Base-by-base conservation (phyloP, 305 asterid species). In the Withania somnifera region DNA sequence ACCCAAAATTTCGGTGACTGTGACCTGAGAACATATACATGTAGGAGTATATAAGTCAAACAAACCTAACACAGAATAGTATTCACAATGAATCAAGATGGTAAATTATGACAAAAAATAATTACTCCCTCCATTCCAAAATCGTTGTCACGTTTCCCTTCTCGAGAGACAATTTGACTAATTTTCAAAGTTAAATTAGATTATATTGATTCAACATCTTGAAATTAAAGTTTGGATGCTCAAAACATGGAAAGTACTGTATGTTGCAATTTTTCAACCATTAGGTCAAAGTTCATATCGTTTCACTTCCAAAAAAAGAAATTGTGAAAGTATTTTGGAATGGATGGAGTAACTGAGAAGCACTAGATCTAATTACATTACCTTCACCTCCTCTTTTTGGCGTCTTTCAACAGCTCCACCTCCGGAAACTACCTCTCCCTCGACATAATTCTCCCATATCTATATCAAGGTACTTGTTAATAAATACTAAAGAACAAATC, bases 321-420 rank as follows among this genome's bases (percentile, higher is more conserved):
- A n/a, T n/a, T n/a, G n/a, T n/a, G n/a, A n/a, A n/a, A n/a, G n/a
- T n/a, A n/a, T n/a, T n/a, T n/a, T n/a, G n/a, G n/a, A n/a, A n/a
- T n/a, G n/a, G n/a, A n/a, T n/a, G n/a, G n/a, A n/a, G n/a, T n/a
- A 63, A 52, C 60, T 80, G 58, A 81, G 63, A 63, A 34, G 61
- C 54, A 64, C 68, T 28, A 32, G 54, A 66, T 66, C 17, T 9
- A 66, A 20, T 22, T 45, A 32, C 50, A 50, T 64, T 66, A 97
- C 99, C 98, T 97, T 92, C 30, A 91, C 40, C 86, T 95, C 98
- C 88, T 97, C 99, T 82, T 95, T 97, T 90, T 95, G 96, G 81
- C 87, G 91, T 77, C 92, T 95, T 60, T 93, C 98, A 81, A 88
- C 86, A 52, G 89, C 32, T 61, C 93, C 77, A 80, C 92, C 93